Evolutionary conservation across 2,329 filamentous ascomycete species (phyloP).

Genomic region (Colletotrichum abscissum): DNA sequence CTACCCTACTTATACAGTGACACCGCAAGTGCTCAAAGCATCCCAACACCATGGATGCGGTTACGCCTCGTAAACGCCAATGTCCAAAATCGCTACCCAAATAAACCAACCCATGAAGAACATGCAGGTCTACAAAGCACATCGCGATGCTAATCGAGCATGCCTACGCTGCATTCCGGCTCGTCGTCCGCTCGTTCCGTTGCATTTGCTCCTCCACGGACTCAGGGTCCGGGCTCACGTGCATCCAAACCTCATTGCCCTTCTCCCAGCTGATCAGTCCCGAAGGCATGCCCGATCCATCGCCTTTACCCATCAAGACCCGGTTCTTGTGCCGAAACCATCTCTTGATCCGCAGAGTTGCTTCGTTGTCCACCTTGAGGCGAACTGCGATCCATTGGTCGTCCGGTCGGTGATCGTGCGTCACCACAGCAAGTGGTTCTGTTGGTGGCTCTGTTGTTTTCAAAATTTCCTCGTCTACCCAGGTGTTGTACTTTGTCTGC

Average conservation of each 20-base stretch:
- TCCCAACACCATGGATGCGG: neutral
- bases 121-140: neutral
- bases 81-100: neutral
- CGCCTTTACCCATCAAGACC: conserved; percentile 36
- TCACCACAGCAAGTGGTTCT: conserved; percentile 54
- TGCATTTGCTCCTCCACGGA: conserved; percentile 38
- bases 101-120: neutral
- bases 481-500: conserved; percentile 60
- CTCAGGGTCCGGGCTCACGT: conserved; percentile 42
- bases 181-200: conserved; percentile 3
- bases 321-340: conserved; percentile 52
- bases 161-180: neutral
- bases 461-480: conserved; percentile 65
- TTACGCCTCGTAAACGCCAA: neutral
- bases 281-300: conserved; percentile 44
- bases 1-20: neutral
- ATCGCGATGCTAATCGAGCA: neutral
- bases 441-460: conserved; percentile 45
- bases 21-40: neutral
- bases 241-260: conserved; percentile 46
- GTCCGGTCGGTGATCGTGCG: conserved; percentile 63
- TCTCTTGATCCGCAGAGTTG: conserved; percentile 59
- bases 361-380: conserved; percentile 69
- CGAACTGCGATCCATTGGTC: conserved; percentile 69
- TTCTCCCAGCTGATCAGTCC: conserved; percentile 46